Evolutionary conservation across 805 yeast genomes (phyloP).

Genomic region (Cyberlindnera lachancei): DNA sequence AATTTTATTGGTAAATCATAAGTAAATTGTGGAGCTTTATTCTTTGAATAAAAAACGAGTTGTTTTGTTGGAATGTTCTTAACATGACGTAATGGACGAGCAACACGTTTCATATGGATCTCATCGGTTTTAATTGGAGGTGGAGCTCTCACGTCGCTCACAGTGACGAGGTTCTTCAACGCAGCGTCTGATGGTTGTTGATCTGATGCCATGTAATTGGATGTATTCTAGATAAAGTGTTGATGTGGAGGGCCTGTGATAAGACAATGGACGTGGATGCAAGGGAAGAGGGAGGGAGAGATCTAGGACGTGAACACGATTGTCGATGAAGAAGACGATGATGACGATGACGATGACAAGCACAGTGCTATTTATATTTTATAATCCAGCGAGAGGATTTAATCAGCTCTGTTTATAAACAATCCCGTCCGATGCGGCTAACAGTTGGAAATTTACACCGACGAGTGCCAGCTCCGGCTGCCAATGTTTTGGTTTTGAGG

Average conservation of each 20-base stretch:
- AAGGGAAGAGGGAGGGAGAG: too few relatives aligned
- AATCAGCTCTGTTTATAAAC: too few relatives aligned
- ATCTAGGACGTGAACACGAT: too few relatives aligned
- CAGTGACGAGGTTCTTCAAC: slow-evolving; percentile 6
- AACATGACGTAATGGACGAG: slow-evolving; percentile 44
- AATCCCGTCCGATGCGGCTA: too few relatives aligned
- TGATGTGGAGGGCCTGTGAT: not conserved
- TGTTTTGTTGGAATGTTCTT: slow-evolving; percentile 42
- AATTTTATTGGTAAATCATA: slow-evolving; percentile 44
- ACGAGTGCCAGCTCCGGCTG: too few relatives aligned
- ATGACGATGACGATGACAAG: too few relatives aligned
- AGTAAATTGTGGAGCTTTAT: slow-evolving; percentile 34
- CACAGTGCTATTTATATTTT: too few relatives aligned
- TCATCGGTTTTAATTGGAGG: slow-evolving; percentile 6
- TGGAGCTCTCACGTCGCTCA: slow-evolving; percentile 5
- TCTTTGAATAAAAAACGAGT: slow-evolving; percentile 33
- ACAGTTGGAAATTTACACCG: too few relatives aligned
- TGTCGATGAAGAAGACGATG: too few relatives aligned
- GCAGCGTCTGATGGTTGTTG: slow-evolving; percentile 2
- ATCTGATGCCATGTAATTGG: not conserved
- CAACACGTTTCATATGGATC: slow-evolving; percentile 27
- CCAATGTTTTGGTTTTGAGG: too few relatives aligned
- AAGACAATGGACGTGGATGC: not conserved
- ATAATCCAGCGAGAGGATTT: too few relatives aligned
- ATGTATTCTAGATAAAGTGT: not conserved